A percentile compares a stretch with the other conserved stretches of the same genome.
phyloP scores from a whole-genome alignment of 1,139 yeast species.

The Yamadazyma pseudoaaseri region DNA sequence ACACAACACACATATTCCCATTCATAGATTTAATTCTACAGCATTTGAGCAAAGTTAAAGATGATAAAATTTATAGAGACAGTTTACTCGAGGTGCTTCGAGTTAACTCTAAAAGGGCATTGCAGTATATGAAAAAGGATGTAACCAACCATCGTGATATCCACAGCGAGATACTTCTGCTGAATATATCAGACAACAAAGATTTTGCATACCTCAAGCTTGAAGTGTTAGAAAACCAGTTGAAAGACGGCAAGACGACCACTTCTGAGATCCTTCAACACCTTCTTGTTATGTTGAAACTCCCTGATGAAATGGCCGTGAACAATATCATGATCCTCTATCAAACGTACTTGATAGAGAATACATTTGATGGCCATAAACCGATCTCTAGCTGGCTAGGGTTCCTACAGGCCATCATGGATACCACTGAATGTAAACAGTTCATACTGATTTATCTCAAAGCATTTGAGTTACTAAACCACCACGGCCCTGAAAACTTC shows the following conservation, averaged over 20 bases:
- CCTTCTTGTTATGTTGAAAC: constrained; percentile 14
- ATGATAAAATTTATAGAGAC: constrained; percentile 21
- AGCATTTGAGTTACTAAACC: constrained; percentile 28
- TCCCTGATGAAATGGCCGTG: constrained; percentile 17
- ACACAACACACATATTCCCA: constrained; percentile 4
- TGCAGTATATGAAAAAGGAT: constrained; percentile 30
- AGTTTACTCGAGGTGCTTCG: constrained; percentile 30
- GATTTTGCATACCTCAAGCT: constrained; percentile 30
- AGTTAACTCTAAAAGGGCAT: constrained; percentile 26
- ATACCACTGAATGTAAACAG: constrained; percentile 27
- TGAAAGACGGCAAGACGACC: constrained; percentile 18
- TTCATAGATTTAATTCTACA: constrained; percentile 15
- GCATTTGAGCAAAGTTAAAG: constrained; percentile 18
- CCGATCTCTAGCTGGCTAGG: constrained; percentile 34
- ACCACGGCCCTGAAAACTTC: constrained; percentile 1
- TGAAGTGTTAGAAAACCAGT: constrained; percentile 36
- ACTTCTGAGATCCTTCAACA: constrained; percentile 17
- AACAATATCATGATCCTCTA: constrained; percentile 26
- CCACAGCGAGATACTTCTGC: constrained; percentile 31
- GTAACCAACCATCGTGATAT: constrained; percentile 24
- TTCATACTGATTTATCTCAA: constrained; percentile 32
- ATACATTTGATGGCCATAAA: constrained; percentile 22
- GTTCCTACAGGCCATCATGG: constrained; percentile 25
- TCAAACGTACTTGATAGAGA: constrained; percentile 30
- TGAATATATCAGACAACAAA: constrained; percentile 17